Evolutionary conservation across 1,284 basidiomycete genomes (phyloP), one percentile per base, ranked within the genome.

Genomic region (Coniferiporia weirii): DNA sequence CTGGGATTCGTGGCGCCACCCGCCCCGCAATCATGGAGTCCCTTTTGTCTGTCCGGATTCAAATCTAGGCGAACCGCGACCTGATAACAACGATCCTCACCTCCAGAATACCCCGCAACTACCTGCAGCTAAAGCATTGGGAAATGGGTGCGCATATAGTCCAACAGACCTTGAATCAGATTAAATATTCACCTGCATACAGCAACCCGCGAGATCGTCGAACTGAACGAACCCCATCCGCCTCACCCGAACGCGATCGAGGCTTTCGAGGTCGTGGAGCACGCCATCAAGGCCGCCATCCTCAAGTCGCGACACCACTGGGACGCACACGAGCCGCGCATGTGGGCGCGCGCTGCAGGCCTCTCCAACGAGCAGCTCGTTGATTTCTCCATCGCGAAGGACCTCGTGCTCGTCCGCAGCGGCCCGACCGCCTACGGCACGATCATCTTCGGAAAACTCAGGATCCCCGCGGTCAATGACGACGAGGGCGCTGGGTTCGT

Each of bases 371-470:
- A 71, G 0, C 72, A 83, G 35, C 73, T 91, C 54, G 71, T 73
- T 44, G 66, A 67, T 52, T 89, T 89, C 65, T 73, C 71, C 47
- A 71, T 87, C 60, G 76, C 76, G 64, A 64, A 74, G 17, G 84
- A 89, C 68, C 75, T 89, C 55, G 79, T 87, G 45, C 68, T 76
- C 69, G 76, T 85, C 54, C 75, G 81, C 56, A 76, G 74, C 48
- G 76, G 73, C 15, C 61, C 65, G 17, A 78, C 77, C 17, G 72
- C 77, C 56, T 90, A 91, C 68, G 89, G 89, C 8, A 81, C 79
- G 10, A 81, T 91, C 60, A 80, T 91, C 61, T 71, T 91, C 22
- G 89, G 89, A 20, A 91, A 91, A 77, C 80, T 91, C 67, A 80
- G 79, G 65, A 76, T 91, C 50, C 85, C 87, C 5, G 84, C 79